A percentile compares a stretch with the other conserved stretches of the same genome.
Conservation (phyloP, 1,284 basidiomycete genomes). For the Trichosporon asahii region DNA sequence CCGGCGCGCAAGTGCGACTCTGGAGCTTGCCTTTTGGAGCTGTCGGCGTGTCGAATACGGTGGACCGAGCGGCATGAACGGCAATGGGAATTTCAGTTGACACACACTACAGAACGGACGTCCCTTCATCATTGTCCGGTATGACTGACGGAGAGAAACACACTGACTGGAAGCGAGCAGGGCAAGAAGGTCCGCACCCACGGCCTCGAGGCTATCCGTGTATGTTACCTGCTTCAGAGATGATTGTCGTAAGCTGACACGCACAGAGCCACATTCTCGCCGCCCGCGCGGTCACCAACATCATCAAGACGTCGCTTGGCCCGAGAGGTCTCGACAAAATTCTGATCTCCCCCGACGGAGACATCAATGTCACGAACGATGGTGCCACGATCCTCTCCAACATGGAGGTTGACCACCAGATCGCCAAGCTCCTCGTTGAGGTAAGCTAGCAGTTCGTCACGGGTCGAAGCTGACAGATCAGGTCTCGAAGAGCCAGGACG, state of each 20-base stretch:
- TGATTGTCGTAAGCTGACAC: slow-evolving; percentile 10
- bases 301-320: slow-evolving; percentile 90
- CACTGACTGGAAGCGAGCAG: slow-evolving; percentile 64
- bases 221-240: slow-evolving; percentile 45
- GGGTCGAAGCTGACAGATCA: slow-evolving; percentile 19
- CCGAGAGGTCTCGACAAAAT: slow-evolving; percentile 98
- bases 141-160: slow-evolving; percentile 4
- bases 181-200: slow-evolving; percentile 90
- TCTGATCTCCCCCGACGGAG: slow-evolving; percentile 94
- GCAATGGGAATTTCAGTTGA: slow-evolving; percentile 11
- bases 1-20: background rate
- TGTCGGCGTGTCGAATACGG: background rate
- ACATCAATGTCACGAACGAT: slow-evolving; percentile 98
- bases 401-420: slow-evolving; percentile 98
- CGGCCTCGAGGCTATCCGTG: slow-evolving; percentile 95
- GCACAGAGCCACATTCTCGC: slow-evolving; percentile 87
- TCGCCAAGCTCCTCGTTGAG: slow-evolving; percentile 95
- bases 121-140: slow-evolving; percentile 89
- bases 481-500: slow-evolving; percentile 89
- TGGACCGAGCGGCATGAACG: background rate
- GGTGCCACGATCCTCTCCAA: slow-evolving; percentile 92
- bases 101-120: slow-evolving; percentile 72
- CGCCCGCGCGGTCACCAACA: slow-evolving; percentile 80
- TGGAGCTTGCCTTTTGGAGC: background rate
- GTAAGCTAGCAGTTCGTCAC: slow-evolving; percentile 50